Conservation (phyloP, 768 basidiomycete genomes). For the Ephemerocybe angulata region DNA sequence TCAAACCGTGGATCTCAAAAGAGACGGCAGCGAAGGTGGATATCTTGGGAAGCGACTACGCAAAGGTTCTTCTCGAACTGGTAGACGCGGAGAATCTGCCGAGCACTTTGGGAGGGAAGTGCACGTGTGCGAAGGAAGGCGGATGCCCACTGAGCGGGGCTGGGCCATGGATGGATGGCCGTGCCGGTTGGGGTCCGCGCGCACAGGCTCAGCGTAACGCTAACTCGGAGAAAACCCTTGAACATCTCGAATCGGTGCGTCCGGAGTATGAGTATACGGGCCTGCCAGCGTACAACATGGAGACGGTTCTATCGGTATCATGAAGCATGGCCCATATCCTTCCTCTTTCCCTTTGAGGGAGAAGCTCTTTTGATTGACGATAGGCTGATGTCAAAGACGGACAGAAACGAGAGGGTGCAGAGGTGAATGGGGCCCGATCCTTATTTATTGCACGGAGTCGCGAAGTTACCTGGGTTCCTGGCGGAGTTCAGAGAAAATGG, state of each 20-base stretch:
- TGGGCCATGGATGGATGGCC: constrained; percentile 70
- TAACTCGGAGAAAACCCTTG: not conserved
- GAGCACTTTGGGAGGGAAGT: constrained; percentile 56
- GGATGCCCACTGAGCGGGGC: constrained; percentile 62
- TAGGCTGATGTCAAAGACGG: no score
- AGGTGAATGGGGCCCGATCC: no score
- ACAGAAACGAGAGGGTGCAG: no score
- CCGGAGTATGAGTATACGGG: no score
- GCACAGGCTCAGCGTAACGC: constrained; percentile 9
- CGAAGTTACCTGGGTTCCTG: no score
- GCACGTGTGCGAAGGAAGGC: constrained; percentile 51
- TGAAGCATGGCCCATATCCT: no score
- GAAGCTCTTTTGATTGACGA: no score
- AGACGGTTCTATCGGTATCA: no score
- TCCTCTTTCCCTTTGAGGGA: no score
- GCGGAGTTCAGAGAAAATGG: no score
- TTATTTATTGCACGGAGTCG: no score
- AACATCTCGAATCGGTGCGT: not conserved
- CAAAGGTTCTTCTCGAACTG: constrained; percentile 50
- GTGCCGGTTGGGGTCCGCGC: constrained; percentile 47
- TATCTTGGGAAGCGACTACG: constrained; percentile 61
- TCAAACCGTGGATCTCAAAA: constrained; percentile 71
- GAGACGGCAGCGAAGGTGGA: constrained; percentile 68
- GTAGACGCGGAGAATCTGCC: constrained; percentile 67
- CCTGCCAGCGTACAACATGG: no score